Evolutionary conservation across 495 filamentous ascomycete genomes (phyloP).

Genomic region (Penicillium roqueforti): DNA sequence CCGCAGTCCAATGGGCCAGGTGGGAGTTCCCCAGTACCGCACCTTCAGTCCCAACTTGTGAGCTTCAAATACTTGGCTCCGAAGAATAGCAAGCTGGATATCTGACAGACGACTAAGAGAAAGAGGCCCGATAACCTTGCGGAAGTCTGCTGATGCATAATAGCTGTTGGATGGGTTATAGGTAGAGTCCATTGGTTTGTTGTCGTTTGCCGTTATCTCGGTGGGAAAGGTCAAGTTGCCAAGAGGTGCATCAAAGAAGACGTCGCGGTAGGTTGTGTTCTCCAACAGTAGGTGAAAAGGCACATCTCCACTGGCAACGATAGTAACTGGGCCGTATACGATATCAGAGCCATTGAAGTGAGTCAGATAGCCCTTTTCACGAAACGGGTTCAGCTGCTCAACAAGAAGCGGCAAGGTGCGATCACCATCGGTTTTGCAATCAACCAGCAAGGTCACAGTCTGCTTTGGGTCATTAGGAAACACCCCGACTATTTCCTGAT

Average conservation of each 20-base stretch:
- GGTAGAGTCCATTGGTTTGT: neutral
- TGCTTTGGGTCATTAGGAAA: constrained; percentile 45
- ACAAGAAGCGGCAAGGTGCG: constrained; percentile 46
- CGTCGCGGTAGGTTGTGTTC: constrained; percentile 52
- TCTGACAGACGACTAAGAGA: constrained; percentile 30
- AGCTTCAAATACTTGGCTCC: constrained; percentile 55
- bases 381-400: constrained; percentile 51
- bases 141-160: constrained; percentile 45
- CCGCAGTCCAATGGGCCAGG: constrained; percentile 60
- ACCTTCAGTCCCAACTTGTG: constrained; percentile 58
- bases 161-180: constrained; percentile 35
- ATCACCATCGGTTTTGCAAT: constrained; percentile 33
- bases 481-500: constrained; percentile 43
- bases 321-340: constrained; percentile 55
- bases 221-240: constrained; percentile 30
- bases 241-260: constrained; percentile 69
- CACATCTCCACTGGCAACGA: constrained; percentile 65
- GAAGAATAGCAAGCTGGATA: constrained; percentile 52
- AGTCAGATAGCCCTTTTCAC: constrained; percentile 54
- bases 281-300: constrained; percentile 39
- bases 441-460: constrained; percentile 31
- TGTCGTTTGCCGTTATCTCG: neutral
- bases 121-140: constrained; percentile 31
- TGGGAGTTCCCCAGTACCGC: constrained; percentile 65
- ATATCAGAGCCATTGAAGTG: constrained; percentile 47